phyloP scores from a whole-genome alignment of 2,329 filamentous ascomycete genomes.

The Penicillium sp. region DNA sequence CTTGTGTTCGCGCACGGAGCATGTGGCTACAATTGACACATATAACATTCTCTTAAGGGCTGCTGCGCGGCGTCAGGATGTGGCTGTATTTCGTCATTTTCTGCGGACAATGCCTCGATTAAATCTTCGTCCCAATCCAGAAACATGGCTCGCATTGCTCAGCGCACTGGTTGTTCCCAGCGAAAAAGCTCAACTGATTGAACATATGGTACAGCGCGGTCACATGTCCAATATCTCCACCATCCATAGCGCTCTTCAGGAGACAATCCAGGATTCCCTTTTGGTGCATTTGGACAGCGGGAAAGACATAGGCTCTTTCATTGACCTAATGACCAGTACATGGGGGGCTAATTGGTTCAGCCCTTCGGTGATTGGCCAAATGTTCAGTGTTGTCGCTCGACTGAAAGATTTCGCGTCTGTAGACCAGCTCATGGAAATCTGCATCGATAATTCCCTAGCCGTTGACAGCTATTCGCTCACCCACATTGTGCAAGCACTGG shows the following conservation, averaged over 20 bases:
- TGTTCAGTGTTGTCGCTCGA: constrained; percentile 36
- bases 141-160: constrained; percentile 46
- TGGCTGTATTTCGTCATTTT: constrained; percentile 40
- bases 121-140: constrained; percentile 40
- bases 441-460: constrained; percentile 27
- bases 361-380: constrained; percentile 35
- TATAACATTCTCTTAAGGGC: constrained; percentile 47
- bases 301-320: constrained; percentile 36
- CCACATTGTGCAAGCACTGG: constrained; percentile 30
- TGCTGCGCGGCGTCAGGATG: constrained; percentile 39
- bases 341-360: constrained; percentile 42
- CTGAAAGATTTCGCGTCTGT: constrained; percentile 27
- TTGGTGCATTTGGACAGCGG: constrained; percentile 34
- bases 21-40: constrained; percentile 40
- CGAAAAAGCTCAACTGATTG: constrained; percentile 31
- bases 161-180: constrained; percentile 27
- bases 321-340: constrained; percentile 38
- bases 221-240: constrained; percentile 27
- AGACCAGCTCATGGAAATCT: constrained; percentile 33
- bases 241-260: constrained; percentile 28
- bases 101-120: constrained; percentile 41
- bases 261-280: constrained; percentile 36
- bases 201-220: constrained; percentile 34
- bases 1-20: constrained; percentile 38
- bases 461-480: constrained; percentile 32